Base-by-base conservation (phyloP, 2,329 filamentous ascomycete species). In the Alternaria consortialis region DNA sequence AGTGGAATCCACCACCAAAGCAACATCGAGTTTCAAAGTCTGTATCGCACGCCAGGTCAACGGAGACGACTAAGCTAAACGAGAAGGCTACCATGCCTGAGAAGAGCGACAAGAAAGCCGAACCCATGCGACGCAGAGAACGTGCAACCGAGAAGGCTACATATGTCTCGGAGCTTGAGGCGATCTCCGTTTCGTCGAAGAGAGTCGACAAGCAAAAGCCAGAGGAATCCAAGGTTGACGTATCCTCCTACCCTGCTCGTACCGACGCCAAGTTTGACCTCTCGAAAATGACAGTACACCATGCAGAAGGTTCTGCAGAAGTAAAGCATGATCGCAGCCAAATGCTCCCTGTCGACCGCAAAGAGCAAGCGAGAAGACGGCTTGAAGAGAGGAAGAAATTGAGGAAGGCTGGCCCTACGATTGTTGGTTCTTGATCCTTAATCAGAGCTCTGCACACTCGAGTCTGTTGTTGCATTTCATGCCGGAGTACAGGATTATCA, bases 341-440 rank as follows among this genome's bases (percentile, higher is more conserved):
- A 34, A 62, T 61, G 47, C 25, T 66, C 25, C 62, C 67, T 20
- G 62, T 64, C 4, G 71, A 76, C 36, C 68, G 73, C 7, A 75
- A 74, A 55, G 67, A 66, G 43, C 63, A 71, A 29, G 75, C 76
- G 13, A 71, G 64, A 43, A 63, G 62, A 46, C 60, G 74, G 15
- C 64, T 77, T 7, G 64, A 62, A 46, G 71, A 72, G 53, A 67
- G 69, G 59, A 77, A 68, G 66, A 69, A 66, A 58, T 58, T 70
- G 62, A 74, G 64, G 60, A 71, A 71, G 51, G 62, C 64, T 23
- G 60, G 47, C 27, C 57, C 63, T 27, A 47, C 40, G n/a, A 53
- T 53, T 17, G 53, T 31, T 43, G 31, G 43, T 20, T 43, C 20
- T 36, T 47, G 23, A 36, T 23, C 5, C 13, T 48, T 39, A 1